A percentile compares a stretch with the other conserved stretches of the same genome.
Evolutionary conservation across 2,329 filamentous ascomycete genomes (phyloP).

Genomic region (Penicillium sumatraense): DNA sequence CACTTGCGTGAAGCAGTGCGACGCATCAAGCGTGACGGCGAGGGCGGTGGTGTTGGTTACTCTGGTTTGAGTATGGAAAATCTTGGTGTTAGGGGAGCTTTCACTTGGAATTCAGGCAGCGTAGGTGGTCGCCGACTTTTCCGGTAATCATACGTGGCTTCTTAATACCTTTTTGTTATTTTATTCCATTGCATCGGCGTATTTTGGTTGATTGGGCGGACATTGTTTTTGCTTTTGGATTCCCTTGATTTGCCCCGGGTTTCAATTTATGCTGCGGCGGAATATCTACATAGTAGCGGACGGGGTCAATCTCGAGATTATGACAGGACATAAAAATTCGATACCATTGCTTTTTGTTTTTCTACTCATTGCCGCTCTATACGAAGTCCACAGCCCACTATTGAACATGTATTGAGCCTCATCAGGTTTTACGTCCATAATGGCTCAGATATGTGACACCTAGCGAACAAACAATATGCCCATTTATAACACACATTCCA

Average conservation of each 20-base stretch:
- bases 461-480: not conserved
- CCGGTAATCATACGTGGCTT: slow-evolving; percentile 33
- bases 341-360: not conserved
- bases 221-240: not conserved
- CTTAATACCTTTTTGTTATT: not conserved
- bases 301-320: not conserved
- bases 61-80: slow-evolving; percentile 52
- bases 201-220: not conserved
- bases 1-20: slow-evolving; percentile 56
- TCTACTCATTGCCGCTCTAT: not conserved
- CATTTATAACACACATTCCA: slow-evolving; percentile 12
- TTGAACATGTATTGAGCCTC: too few relatives aligned
- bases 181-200: slow-evolving; percentile 10
- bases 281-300: slow-evolving; percentile 1
- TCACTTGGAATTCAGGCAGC: slow-evolving; percentile 48
- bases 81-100: slow-evolving; percentile 48
- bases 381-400: too few relatives aligned
- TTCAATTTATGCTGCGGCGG: not conserved
- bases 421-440: not conserved
- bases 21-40: slow-evolving; percentile 53
- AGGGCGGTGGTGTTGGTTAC: slow-evolving; percentile 54
- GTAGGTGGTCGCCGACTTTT: slow-evolving; percentile 50
- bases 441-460: not conserved
- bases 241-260: not conserved
- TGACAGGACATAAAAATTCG: slow-evolving; percentile 2